Evolutionary conservation across 306 rosid species (phyloP).

Genomic region (Inga oerstediana): DNA sequence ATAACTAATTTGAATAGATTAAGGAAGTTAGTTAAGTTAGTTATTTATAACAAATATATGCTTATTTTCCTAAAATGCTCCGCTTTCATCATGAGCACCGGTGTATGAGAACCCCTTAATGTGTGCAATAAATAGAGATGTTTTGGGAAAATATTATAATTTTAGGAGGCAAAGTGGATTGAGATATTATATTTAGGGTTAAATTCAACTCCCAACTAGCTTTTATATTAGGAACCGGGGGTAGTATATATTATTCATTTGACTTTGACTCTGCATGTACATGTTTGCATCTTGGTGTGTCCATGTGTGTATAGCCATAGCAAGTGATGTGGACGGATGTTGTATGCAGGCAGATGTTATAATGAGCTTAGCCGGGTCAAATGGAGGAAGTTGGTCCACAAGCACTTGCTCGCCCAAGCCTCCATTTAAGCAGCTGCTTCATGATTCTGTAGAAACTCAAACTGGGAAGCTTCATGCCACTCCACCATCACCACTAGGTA

Average conservation of each 20-base stretch:
- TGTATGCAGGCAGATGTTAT: conserved; percentile 18
- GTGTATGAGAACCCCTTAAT: no score
- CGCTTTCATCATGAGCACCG: no score
- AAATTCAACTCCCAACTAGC: no score
- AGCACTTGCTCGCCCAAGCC: conserved; percentile 5
- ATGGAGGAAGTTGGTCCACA: conserved; percentile 16
- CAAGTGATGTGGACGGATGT: neutral
- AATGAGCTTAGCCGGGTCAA: conserved; percentile 19
- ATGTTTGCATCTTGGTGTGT: neutral
- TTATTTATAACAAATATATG: no score
- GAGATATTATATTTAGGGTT: no score
- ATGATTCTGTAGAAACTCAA: neutral
- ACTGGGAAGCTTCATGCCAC: conserved; percentile 2
- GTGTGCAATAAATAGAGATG: no score
- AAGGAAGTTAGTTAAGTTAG: no score
- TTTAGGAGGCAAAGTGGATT: no score
- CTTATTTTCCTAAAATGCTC: no score
- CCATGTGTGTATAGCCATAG: neutral
- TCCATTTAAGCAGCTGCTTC: neutral
- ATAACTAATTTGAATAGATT: no score
- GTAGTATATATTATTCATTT: neutral
- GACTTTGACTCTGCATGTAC: neutral
- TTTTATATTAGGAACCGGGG: no score
- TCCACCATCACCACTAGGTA: neutral
- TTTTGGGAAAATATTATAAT: no score